Conservation (phyloP, 2,329 filamentous ascomycete species). For the Fusarium penzigii region DNA sequence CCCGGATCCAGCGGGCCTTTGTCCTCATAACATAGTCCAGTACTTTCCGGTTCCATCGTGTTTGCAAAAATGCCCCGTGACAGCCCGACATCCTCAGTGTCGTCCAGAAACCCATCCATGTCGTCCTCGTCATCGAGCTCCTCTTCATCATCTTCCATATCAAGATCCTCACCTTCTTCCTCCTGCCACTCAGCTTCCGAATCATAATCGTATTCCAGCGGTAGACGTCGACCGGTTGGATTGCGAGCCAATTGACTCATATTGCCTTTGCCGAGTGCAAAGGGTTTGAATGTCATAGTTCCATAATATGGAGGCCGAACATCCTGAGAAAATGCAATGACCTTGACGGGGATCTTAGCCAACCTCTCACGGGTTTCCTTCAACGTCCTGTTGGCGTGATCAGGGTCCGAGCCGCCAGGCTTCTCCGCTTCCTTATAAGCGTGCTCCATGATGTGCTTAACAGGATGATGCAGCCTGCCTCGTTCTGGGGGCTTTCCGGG, state of each 20-base stretch:
- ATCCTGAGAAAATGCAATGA: conserved; percentile 62
- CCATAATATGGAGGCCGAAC: conserved; percentile 72
- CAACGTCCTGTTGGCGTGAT: conserved; percentile 35
- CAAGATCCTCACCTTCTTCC: conserved; percentile 67
- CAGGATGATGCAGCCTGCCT: conserved; percentile 51
- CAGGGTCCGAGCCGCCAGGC: conserved; percentile 38
- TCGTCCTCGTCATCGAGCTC: conserved; percentile 77
- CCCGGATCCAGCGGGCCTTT: conserved; percentile 46
- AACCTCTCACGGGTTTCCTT: conserved; percentile 43
- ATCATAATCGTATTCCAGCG: conserved; percentile 80
- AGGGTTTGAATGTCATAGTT: conserved; percentile 64
- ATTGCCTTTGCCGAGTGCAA: conserved; percentile 44
- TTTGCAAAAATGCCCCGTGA: conserved; percentile 61
- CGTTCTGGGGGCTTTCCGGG: conserved; percentile 40
- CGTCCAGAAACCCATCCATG: conserved; percentile 87
- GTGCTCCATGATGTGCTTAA: conserved; percentile 62
- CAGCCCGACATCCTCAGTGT: conserved; percentile 69
- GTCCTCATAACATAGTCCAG: conserved; percentile 83
- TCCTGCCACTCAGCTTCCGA: conserved; percentile 88
- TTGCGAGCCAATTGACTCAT: conserved; percentile 54
- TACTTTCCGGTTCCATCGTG: conserved; percentile 74
- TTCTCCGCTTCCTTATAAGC: conserved; percentile 51
- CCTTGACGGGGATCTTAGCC: conserved; percentile 61
- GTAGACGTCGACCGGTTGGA: conserved; percentile 56
- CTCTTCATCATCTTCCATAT: conserved; percentile 67